Evolutionary conservation across 176 grass and related monocot genomes (phyloP).

Genomic region (Panicum miliaceum): DNA sequence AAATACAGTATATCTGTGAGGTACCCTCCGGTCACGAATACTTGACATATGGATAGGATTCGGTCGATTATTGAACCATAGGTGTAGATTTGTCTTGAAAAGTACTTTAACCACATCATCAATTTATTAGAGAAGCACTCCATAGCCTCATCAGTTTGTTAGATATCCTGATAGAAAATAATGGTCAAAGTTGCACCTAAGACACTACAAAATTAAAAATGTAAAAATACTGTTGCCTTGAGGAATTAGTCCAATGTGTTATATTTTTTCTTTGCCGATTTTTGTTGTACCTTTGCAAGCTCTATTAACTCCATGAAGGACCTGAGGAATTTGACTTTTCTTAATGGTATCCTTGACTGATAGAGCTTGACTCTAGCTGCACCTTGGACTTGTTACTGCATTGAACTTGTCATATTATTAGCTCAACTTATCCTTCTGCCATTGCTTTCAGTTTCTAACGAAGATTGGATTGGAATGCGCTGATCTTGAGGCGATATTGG

Average conservation of each 20-base stretch:
- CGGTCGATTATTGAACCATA: neutral
- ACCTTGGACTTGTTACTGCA: constrained; percentile 14
- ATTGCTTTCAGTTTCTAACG: constrained; percentile 71
- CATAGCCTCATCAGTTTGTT: neutral
- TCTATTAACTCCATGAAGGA: constrained; percentile 21
- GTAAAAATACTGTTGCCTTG: neutral
- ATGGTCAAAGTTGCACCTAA: neutral
- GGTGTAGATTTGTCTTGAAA: neutral
- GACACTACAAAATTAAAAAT: neutral
- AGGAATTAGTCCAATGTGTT: neutral
- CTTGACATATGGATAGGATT: neutral
- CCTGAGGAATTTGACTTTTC: constrained; percentile 13
- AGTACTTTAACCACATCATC: neutral
- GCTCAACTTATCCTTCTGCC: constrained; percentile 11
- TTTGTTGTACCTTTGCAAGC: constrained; percentile 10
- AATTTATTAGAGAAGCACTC: neutral
- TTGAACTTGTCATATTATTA: constrained; percentile 26
- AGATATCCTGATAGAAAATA: neutral
- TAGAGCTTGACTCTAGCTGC: constrained; percentile 21
- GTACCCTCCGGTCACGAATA: neutral
- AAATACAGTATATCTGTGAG: neutral
- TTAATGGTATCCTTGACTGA: neutral
- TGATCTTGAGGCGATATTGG: constrained; percentile 66
- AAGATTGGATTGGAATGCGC: constrained; percentile 68
- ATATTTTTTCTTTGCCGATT: constrained; percentile 1